Conservation (phyloP, 768 basidiomycete genomes). For the Tulasnella calospora region DNA sequence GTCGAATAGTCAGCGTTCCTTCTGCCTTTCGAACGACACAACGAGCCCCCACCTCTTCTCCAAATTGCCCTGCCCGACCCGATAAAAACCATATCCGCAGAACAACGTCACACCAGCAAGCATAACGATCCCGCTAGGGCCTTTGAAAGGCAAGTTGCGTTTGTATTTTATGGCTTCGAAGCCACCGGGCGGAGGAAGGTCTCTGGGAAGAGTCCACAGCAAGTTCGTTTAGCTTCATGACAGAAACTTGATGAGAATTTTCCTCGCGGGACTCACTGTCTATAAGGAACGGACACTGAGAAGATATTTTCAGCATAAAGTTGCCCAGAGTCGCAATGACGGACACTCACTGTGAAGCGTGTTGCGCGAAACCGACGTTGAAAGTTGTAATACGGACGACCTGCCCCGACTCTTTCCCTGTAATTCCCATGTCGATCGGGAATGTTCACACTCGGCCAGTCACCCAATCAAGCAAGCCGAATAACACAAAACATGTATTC, state of each 20-base stretch:
- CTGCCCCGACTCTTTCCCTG: background rate
- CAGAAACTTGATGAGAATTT: slow-evolving; percentile 22
- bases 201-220: slow-evolving; percentile 47
- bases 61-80: slow-evolving; percentile 81
- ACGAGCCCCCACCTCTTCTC: slow-evolving; percentile 74
- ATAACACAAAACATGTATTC: background rate
- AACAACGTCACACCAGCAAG: slow-evolving; percentile 81
- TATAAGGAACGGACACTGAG: slow-evolving; percentile 56
- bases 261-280: slow-evolving; percentile 49
- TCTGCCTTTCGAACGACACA: background rate
- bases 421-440: slow-evolving; percentile 6
- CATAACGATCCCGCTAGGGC: slow-evolving; percentile 77
- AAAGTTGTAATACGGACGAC: slow-evolving; percentile 10
- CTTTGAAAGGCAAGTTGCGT: slow-evolving; percentile 86
- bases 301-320: background rate
- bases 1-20: background rate
- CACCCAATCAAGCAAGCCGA: slow-evolving; percentile 4
- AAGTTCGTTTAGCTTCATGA: slow-evolving; percentile 18
- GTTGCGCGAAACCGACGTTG: background rate
- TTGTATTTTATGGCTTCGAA: slow-evolving; percentile 93
- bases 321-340: background rate
- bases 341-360: background rate
- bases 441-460: background rate
- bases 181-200: slow-evolving; percentile 91
- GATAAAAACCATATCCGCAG: slow-evolving; percentile 88